Conservation (phyloP, 2,329 filamentous ascomycete species). For the Ramichloridium luteum region DNA sequence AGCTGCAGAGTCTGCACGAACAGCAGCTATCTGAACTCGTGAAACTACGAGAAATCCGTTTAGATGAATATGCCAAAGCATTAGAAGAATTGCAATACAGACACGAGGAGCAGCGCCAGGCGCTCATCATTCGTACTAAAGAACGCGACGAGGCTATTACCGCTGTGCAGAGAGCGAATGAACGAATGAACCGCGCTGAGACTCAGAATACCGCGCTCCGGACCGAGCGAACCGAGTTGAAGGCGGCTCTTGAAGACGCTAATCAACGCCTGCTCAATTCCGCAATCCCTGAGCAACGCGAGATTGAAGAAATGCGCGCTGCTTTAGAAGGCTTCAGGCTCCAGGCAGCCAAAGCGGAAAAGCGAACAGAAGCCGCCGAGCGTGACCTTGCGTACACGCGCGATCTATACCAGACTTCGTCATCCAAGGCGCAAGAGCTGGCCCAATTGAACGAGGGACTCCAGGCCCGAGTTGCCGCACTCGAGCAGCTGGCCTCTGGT, state of each 20-base stretch:
- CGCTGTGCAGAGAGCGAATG: conserved; percentile 13
- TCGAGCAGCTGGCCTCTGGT: conserved; percentile 18
- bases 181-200: conserved; percentile 12
- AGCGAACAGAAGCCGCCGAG: conserved; percentile 25
- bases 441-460: conserved; percentile 38
- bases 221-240: conserved; percentile 17
- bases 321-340: conserved; percentile 12
- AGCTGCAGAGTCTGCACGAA: conserved; percentile 10
- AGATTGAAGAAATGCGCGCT: conserved; percentile 19
- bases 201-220: conserved; percentile 15
- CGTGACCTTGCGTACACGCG: conserved; percentile 46
- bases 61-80: conserved; percentile 19
- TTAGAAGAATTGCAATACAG: conserved; percentile 24
- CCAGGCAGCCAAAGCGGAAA: conserved; percentile 20
- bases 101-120: conserved; percentile 21
- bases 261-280: conserved; percentile 18
- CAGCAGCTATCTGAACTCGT: conserved; percentile 15
- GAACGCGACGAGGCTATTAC: conserved; percentile 19
- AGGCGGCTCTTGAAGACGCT: conserved; percentile 21
- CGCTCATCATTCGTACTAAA: conserved; percentile 15
- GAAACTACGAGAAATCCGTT: conserved; percentile 13
- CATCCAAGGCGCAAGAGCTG: conserved; percentile 36
- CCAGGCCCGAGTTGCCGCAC: conserved; percentile 22
- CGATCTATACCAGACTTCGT: conserved; percentile 47
- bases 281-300: conserved; percentile 22